Evolutionary conservation across 2,329 filamentous ascomycete genomes (phyloP).

Genomic region (Arachnomyces sp.): DNA sequence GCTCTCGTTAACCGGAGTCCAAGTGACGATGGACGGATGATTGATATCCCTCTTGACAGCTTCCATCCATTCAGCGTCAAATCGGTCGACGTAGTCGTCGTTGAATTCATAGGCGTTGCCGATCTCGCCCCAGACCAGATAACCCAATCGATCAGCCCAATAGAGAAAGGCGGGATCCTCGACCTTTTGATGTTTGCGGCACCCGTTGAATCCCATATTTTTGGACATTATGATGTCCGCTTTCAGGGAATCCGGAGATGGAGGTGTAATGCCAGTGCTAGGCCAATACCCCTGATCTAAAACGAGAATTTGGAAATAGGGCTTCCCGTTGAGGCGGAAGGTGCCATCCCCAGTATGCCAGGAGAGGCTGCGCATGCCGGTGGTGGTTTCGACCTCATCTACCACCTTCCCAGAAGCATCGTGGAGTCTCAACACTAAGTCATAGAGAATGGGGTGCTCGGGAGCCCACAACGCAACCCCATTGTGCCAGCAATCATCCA

Average conservation of each 20-base stretch:
- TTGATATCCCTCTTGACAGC: constrained; percentile 58
- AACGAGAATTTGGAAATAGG: constrained; percentile 59
- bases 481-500: constrained; percentile 47
- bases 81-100: constrained; percentile 50
- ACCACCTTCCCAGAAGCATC: constrained; percentile 36
- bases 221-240: constrained; percentile 59
- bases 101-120: constrained; percentile 59
- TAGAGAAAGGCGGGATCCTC: constrained; percentile 60
- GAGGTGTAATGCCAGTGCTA: constrained; percentile 59
- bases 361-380: constrained; percentile 53
- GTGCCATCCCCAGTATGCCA: constrained; percentile 54
- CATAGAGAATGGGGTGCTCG: constrained; percentile 56
- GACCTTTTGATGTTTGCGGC: constrained; percentile 64
- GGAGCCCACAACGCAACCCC: constrained; percentile 63
- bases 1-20: constrained; percentile 59
- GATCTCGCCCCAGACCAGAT: constrained; percentile 66
- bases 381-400: constrained; percentile 53
- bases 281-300: constrained; percentile 68
- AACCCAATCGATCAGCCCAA: constrained; percentile 58
- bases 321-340: constrained; percentile 59
- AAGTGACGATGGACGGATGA: constrained; percentile 56
- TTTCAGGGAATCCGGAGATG: constrained; percentile 58
- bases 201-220: constrained; percentile 59
- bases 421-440: constrained; percentile 49
- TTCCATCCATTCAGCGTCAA: constrained; percentile 59